Evolutionary conservation across 2,329 filamentous ascomycete species (phyloP).

Genomic region (Elsinoe batatas): DNA sequence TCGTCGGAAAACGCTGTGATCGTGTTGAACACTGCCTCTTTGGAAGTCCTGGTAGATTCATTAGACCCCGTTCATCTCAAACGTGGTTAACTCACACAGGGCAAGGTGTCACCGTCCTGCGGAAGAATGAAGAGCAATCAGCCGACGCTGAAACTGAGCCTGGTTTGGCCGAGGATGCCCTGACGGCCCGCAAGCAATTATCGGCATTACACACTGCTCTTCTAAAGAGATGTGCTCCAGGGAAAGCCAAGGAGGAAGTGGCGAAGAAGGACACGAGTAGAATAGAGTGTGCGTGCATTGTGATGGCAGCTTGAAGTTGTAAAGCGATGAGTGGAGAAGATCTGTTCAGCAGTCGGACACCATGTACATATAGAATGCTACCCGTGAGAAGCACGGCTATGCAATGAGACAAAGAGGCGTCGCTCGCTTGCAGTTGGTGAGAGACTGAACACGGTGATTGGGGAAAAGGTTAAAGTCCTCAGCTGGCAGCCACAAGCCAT

Average conservation of each 20-base stretch:
- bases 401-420: no score
- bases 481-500: no score
- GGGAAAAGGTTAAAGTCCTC: no score
- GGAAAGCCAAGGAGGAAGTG: neutral
- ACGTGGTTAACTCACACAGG: neutral
- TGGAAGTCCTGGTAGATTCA: neutral
- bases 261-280: neutral
- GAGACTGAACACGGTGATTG: no score
- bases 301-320: neutral
- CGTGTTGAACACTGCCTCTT: neutral
- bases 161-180: neutral
- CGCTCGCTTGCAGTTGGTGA: no score
- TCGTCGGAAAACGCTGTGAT: neutral
- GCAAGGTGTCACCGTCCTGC: neutral
- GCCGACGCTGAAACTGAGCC: neutral
- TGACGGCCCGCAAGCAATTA: neutral
- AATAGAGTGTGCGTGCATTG: neutral
- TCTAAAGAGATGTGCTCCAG: neutral
- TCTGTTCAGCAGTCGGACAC: no score
- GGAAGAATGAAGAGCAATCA: neutral
- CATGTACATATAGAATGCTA: no score
- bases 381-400: no score
- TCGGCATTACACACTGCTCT: neutral
- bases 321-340: neutral
- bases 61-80: no score